phyloP scores from a whole-genome alignment of 2,329 filamentous ascomycete species.

The Achaetomium macrosporum region DNA sequence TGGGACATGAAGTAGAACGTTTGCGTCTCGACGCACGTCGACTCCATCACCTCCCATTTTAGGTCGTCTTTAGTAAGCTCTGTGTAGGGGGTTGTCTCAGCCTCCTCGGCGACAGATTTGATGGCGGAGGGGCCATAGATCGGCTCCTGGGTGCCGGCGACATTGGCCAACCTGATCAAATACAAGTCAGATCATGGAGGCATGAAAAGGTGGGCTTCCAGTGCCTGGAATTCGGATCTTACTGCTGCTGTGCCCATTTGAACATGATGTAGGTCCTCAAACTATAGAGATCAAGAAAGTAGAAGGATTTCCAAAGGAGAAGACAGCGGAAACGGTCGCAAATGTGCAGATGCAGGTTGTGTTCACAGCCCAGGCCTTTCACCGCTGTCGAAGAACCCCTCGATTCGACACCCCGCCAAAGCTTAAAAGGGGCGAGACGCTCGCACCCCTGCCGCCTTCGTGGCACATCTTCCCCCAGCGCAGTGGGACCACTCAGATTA shows the following conservation, averaged over 20 bases:
- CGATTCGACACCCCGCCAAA: constrained; percentile 7
- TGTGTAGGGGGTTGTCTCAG: constrained; percentile 71
- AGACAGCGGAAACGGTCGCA: not conserved
- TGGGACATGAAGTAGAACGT: constrained; percentile 87
- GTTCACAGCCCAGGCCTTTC: constrained; percentile 11
- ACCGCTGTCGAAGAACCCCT: constrained; percentile 19
- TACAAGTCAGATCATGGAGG: constrained; percentile 18
- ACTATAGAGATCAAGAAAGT: not conserved
- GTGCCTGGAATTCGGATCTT: constrained; percentile 33
- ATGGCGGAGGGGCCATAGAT: constrained; percentile 89
- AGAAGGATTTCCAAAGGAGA: constrained; percentile 1
- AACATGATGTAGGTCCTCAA: constrained; percentile 55
- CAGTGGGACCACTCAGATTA: too few species aligned
- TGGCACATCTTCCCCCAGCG: too few species aligned
- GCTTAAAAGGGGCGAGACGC: constrained; percentile 7
- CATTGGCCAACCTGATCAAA: constrained; percentile 57
- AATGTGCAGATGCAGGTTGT: constrained; percentile 1
- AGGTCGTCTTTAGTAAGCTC: constrained; percentile 72
- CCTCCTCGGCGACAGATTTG: constrained; percentile 76
- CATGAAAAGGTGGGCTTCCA: constrained; percentile 8
- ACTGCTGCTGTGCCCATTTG: constrained; percentile 93
- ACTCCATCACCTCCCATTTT: constrained; percentile 75
- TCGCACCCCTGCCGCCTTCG: too few species aligned
- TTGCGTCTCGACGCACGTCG: constrained; percentile 89
- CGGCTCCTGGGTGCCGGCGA: constrained; percentile 93